Base-by-base conservation (phyloP, 306 rosid genomes). In the Dalbergia oliveri region DNA sequence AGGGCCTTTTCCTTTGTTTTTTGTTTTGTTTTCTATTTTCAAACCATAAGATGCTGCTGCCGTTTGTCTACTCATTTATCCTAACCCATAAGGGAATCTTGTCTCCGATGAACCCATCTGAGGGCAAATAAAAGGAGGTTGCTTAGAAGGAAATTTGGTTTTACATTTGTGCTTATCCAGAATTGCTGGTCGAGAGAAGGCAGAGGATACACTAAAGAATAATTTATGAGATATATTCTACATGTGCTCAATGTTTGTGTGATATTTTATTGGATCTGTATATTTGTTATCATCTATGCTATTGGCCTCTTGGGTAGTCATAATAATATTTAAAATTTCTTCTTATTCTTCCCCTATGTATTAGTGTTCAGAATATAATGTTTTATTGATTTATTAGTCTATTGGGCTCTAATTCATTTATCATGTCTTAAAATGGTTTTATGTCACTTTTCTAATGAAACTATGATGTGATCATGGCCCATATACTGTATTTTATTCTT, bases 401-500 rank as follows among this genome's bases (percentile, higher is more conserved):
- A 33, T 19, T 57, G 57, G 44, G 49, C 51, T 81, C 47, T 53
- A 53, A 23, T 60, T 75, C 66, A 67, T 60, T 75, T 74, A 67
- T 16, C 56, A 37, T 82, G 58, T 54, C 34, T 45, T 33, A 26
- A 53, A 58, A 10, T 72, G 70, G 34, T 66, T 73, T 73, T 58
- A 11, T 41, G 37, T 58, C 21, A 49, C 69, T 12, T 15, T 83
- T 72, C 26, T 65, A n/a, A 13, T 45, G 83, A 66, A 78, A 49
- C 18, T 39, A 59, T 7, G n/a, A 18, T 41, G 68, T 59, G 21
- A 19, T 19, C 44, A 43, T 50, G 65, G 34, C 26, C 31, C 33
- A 12, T 74, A 53, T 57, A 71, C 33, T 31, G n/a, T 79, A 62
- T 44, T 34, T 44, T 63, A n/a, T 64, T 80, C 21, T 59, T 79